phyloP scores from a whole-genome alignment of 345 rosid species.

The Erysimum cheiranthoides region DNA sequence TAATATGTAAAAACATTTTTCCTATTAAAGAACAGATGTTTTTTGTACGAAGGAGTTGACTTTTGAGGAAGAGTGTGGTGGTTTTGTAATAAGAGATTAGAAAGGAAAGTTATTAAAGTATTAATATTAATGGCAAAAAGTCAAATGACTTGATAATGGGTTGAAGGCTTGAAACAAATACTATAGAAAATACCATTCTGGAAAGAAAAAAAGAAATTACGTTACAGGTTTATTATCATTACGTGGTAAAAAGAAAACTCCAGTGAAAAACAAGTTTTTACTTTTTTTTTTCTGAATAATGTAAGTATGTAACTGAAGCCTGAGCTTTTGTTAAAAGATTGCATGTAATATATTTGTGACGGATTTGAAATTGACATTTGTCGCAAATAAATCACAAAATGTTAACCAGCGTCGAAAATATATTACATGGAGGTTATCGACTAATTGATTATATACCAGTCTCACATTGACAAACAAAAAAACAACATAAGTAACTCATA shows the following conservation, averaged over 20 bases:
- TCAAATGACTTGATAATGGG: constrained; percentile 37
- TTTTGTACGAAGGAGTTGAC: constrained; percentile 29
- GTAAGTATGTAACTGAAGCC: neutral
- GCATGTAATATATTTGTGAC: neutral
- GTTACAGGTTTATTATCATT: neutral
- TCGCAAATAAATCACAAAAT: neutral
- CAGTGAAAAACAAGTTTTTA: neutral
- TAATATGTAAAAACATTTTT: neutral
- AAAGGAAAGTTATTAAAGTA: constrained; percentile 26
- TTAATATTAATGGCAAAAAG: constrained; percentile 30
- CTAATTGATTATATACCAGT: neutral
- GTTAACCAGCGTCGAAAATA: neutral
- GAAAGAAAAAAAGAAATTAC: neutral
- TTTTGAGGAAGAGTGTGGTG: constrained; percentile 38
- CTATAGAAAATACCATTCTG: neutral
- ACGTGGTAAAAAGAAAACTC: neutral
- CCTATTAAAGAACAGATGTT: neutral
- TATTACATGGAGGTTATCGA: neutral
- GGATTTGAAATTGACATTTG: neutral
- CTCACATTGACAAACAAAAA: neutral
- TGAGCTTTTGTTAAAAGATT: too few species aligned
- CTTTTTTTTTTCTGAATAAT: neutral
- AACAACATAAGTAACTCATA: neutral
- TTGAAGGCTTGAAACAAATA: neutral
- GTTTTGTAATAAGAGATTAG: constrained; percentile 38